These are phyloP conservation scores for Parietaria judaica DNA, from an alignment of 306 rosid genomes.

Conservation along the genomic window DNA sequence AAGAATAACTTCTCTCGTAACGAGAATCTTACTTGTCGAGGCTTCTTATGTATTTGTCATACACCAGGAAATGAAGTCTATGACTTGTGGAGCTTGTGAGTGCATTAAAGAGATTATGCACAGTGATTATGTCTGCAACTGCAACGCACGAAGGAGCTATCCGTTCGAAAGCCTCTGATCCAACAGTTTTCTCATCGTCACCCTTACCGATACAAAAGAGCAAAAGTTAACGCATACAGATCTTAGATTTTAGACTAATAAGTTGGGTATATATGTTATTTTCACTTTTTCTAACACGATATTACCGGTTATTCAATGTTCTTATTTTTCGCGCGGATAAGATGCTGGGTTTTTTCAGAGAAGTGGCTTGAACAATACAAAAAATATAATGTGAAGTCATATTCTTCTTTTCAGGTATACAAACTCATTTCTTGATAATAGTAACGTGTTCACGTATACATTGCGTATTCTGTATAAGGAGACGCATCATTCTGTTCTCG, in stretches of 20 bases:
- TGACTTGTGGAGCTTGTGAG: conserved; percentile 53
- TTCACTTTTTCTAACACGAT: too few relatives aligned
- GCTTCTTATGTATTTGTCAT: conserved; percentile 71
- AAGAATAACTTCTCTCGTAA: not conserved
- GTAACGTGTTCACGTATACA: too few relatives aligned
- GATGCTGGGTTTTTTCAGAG: too few relatives aligned
- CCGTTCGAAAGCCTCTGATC: conserved; percentile 77
- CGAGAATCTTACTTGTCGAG: conserved; percentile 57
- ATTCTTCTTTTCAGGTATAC: too few relatives aligned
- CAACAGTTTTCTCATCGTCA: conserved; percentile 75
- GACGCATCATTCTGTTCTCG: too few relatives aligned
- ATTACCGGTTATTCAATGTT: too few relatives aligned
- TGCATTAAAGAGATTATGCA: conserved; percentile 67
- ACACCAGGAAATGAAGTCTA: conserved; percentile 78
- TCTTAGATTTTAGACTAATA: conserved; percentile 4
- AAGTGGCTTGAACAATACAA: too few relatives aligned
- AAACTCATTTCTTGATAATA: too few relatives aligned
- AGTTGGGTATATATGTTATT: too few relatives aligned
- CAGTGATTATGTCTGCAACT: conserved; percentile 74
- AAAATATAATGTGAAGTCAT: too few relatives aligned
- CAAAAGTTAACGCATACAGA: not conserved
- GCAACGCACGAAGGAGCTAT: conserved; percentile 72
- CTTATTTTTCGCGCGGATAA: too few relatives aligned
- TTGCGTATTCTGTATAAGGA: too few relatives aligned
- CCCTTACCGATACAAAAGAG: conserved; percentile 31